Evolutionary conservation across 805 yeast species (phyloP), one percentile per base, ranked within the genome.

Genomic region (Pichia deserticola): DNA sequence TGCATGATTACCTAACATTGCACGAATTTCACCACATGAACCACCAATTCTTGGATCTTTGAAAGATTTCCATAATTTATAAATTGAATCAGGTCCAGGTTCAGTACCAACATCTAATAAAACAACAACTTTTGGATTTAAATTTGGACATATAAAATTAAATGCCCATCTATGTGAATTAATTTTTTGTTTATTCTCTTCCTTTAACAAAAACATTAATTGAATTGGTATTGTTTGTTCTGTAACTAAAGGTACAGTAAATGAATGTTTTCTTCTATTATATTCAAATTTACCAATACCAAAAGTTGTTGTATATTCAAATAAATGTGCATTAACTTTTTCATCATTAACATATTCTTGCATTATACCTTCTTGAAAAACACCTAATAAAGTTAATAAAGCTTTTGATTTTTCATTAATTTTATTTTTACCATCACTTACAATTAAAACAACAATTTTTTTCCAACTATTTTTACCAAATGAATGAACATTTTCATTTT

Each of bases 391-490:
- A 7, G 95, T 83, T 62, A 92, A 73, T 40, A 92, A 71, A 5
- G 89, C 88, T 60, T 84, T 79, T 0, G 96, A 77, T 47, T 92
- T 74, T 50, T 84, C 84, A 65, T 88, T 78, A 51, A 92, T 79
- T 59, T 89, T 88, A 8, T 80, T 74, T 57, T 97, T 81, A 55
- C 99, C 99, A 69, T 92, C 99, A 50, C 88, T 84, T 12, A 92
- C 90, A 42, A 92, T 78, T 55, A 87, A 81, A 33, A 92, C 92
- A 8, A 88, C 96, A 36, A 92, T 80, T 60, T 89, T 89, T 60
- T 89, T 88, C 98, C 98, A 92, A 3, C 93, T 82, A 51, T 88
- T 93, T 40, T 82, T 79, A 29, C 97, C 98, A 96, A 97, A 92
- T 3, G 81, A 77, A 34, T 78, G 77, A 3, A 81, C 75, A 25